These are phyloP conservation scores for Rutstroemia sp. DNA, from an alignment of 2,329 filamentous ascomycete genomes.

Conservation along the genomic window DNA sequence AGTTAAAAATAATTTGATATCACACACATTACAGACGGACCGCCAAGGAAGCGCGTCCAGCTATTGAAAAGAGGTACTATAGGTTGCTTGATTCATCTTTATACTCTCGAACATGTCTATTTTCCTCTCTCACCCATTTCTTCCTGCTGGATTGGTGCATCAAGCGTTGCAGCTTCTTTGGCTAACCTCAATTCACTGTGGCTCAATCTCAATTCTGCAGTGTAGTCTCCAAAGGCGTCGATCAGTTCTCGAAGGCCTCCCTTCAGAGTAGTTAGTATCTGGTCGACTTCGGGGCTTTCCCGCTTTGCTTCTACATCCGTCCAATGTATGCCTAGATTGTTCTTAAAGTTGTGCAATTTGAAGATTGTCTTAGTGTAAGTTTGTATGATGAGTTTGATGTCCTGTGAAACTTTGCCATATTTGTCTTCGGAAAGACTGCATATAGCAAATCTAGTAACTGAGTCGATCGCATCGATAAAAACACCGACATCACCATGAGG, in stretches of 20 bases:
- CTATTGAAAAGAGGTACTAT: neutral
- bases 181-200: conserved; percentile 66
- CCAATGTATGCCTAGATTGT: conserved; percentile 60
- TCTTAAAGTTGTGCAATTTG: conserved; percentile 61
- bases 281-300: conserved; percentile 60
- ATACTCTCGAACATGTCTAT: neutral
- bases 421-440: conserved; percentile 72
- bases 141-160: neutral
- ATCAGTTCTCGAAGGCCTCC: conserved; percentile 59
- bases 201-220: conserved; percentile 61
- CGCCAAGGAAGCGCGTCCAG: neutral
- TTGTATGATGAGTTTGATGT: conserved; percentile 68
- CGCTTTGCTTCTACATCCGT: conserved; percentile 57
- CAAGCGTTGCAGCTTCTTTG: conserved; percentile 45
- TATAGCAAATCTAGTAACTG: conserved; percentile 61
- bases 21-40: neutral
- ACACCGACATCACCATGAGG: conserved; percentile 64
- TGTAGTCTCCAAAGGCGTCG: conserved; percentile 66
- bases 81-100: neutral
- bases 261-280: conserved; percentile 58
- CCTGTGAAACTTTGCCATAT: conserved; percentile 78
- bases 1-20: neutral
- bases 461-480: conserved; percentile 64
- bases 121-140: conserved; percentile 3
- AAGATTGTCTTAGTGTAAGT: conserved; percentile 62